These are phyloP conservation scores for Fusarium sp. DNA, from an alignment of 2,329 filamentous ascomycete genomes.

Conservation along the genomic window DNA sequence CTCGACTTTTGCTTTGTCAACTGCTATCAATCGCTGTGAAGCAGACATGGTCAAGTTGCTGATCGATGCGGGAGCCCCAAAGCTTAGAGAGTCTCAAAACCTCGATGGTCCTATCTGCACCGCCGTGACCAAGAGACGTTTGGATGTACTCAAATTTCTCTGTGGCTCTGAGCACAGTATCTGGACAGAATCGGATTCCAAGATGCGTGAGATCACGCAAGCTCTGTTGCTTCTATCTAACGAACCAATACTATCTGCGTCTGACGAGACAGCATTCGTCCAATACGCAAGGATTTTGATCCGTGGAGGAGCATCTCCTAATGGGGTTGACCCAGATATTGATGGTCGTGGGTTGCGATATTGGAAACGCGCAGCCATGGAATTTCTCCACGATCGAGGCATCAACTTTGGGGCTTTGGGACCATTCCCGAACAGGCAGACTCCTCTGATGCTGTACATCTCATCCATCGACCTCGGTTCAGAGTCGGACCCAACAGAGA, in stretches of 20 bases:
- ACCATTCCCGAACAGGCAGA: conserved; percentile 2
- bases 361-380: conserved; percentile 2
- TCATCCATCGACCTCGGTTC: not conserved
- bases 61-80: not conserved
- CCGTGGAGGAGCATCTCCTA: not conserved
- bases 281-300: conserved; percentile 6
- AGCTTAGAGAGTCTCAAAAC: not conserved
- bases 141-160: conserved; percentile 19
- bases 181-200: not conserved
- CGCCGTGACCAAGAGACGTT: conserved; percentile 1
- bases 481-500: not conserved
- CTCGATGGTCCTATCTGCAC: conserved; percentile 7
- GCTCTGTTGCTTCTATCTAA: conserved; percentile 6
- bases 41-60: not conserved
- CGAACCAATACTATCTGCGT: not conserved
- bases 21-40: conserved; percentile 10
- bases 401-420: conserved; percentile 2
- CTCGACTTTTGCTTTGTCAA: not conserved
- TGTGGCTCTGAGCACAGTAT: not conserved
- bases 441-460: conserved; percentile 8
- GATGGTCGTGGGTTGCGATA: not conserved
- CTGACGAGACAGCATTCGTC: not conserved
- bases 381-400: conserved; percentile 9
- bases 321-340: not conserved
- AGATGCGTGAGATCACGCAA: not conserved